These are phyloP conservation scores for Neopestalotiopsis sp. DNA, from an alignment of 2,329 filamentous ascomycete species.

Conservation along the genomic window DNA sequence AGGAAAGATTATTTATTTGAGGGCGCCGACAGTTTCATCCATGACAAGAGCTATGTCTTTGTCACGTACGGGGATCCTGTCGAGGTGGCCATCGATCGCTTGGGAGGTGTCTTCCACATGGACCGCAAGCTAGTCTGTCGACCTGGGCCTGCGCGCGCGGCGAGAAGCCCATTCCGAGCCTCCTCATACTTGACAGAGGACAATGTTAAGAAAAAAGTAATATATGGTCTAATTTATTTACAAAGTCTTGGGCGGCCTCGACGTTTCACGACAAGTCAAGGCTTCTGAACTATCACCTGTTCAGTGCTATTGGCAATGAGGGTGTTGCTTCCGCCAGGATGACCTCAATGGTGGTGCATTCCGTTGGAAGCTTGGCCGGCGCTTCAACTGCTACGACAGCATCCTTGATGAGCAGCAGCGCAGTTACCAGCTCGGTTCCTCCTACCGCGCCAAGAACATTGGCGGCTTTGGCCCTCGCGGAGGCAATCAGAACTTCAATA, in stretches of 20 bases:
- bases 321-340: conserved; percentile 2
- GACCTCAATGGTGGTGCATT: background rate
- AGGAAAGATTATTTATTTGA: too few relatives aligned
- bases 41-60: conserved; percentile 19
- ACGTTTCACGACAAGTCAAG: background rate
- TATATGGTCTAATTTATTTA: background rate
- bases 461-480: background rate
- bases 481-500: too few relatives aligned
- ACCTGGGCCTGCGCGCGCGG: conserved; percentile 9
- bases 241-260: conserved; percentile 5
- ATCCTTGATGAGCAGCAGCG: background rate
- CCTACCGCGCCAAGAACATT: background rate
- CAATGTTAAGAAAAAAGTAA: background rate
- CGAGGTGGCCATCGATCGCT: background rate
- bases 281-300: too few relatives aligned
- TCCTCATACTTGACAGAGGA: too few relatives aligned
- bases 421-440: background rate
- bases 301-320: background rate
- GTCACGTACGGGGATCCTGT: conserved; percentile 11
- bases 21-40: too few relatives aligned
- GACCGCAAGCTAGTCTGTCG: conserved; percentile 16
- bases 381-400: too few relatives aligned
- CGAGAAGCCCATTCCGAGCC: too few relatives aligned
- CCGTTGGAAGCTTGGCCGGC: too few relatives aligned
- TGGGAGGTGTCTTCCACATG: background rate